Conservation (phyloP, 2,329 filamentous ascomycete species). For the Alternaria triticimaculans region DNA sequence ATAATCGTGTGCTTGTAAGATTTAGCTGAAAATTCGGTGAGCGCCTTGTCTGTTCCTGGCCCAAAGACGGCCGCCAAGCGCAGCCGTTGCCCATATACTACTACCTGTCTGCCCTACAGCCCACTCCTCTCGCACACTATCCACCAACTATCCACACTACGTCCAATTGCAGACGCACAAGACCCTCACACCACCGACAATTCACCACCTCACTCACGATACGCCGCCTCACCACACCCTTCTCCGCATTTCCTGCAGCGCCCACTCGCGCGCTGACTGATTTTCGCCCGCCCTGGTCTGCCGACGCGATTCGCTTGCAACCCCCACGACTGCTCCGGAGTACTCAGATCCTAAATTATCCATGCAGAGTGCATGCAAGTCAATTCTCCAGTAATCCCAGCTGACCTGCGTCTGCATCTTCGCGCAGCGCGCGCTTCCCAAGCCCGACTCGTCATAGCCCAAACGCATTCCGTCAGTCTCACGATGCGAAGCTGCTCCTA, state of each 20-base stretch:
- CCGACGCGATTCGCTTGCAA: constrained; percentile 28
- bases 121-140: constrained; percentile 1
- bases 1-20: constrained; percentile 12
- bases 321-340: constrained; percentile 32
- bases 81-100: constrained; percentile 10
- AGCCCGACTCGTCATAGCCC: constrained; percentile 31
- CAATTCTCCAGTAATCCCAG: constrained; percentile 23
- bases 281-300: constrained; percentile 16
- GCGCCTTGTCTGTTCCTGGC: constrained; percentile 17
- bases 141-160: neutral
- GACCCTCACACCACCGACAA: neutral
- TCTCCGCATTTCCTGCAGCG: constrained; percentile 14
- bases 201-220: neutral
- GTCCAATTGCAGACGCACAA: neutral
- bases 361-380: constrained; percentile 28
- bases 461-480: constrained; percentile 31
- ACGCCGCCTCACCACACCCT: constrained; percentile 6
- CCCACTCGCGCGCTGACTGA: constrained; percentile 2
- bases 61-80: neutral
- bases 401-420: constrained; percentile 33
- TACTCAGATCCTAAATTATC: constrained; percentile 27
- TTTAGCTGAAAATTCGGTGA: constrained; percentile 15
- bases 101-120: constrained; percentile 1
- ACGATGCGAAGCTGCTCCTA: constrained; percentile 40
- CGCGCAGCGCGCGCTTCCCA: constrained; percentile 43